Evolutionary conservation across 1,284 basidiomycete species (phyloP).

Genomic region (Polyporus tsugae): DNA sequence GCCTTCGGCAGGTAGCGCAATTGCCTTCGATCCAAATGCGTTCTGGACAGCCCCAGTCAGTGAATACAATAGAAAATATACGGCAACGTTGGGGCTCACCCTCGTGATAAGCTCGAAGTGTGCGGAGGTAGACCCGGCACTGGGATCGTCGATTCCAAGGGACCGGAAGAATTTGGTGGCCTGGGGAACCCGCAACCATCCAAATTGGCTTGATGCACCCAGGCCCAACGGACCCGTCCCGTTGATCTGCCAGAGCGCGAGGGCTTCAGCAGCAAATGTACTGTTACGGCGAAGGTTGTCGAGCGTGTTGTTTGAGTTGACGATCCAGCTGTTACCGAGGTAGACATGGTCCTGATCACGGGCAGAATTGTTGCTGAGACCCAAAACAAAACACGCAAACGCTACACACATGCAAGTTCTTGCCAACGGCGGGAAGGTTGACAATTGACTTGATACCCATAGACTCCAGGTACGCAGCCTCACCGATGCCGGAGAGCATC

Average conservation of each 20-base stretch:
- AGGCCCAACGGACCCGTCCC: constrained; percentile 15
- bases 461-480: constrained; percentile 39
- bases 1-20: constrained; percentile 17
- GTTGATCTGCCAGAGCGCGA: constrained; percentile 27
- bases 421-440: constrained; percentile 47
- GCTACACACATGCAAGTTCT: constrained; percentile 44
- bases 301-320: constrained; percentile 32
- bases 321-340: constrained; percentile 26
- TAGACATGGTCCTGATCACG: constrained; percentile 40
- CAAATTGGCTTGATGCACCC: constrained; percentile 8
- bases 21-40: constrained; percentile 10
- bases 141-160: constrained; percentile 22
- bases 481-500: constrained; percentile 52
- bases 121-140: constrained; percentile 27
- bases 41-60: constrained; percentile 4
- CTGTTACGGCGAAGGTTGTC: constrained; percentile 28
- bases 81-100: not conserved
- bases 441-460: constrained; percentile 43
- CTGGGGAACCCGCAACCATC: constrained; percentile 21
- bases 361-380: not conserved
- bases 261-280: constrained; percentile 20
- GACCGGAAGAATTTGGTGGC: constrained; percentile 9
- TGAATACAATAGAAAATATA: not conserved
- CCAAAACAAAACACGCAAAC: not conserved
- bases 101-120: constrained; percentile 31